Evolutionary conservation across 306 rosid species (phyloP).

Genomic region (Trifolium dubium): DNA sequence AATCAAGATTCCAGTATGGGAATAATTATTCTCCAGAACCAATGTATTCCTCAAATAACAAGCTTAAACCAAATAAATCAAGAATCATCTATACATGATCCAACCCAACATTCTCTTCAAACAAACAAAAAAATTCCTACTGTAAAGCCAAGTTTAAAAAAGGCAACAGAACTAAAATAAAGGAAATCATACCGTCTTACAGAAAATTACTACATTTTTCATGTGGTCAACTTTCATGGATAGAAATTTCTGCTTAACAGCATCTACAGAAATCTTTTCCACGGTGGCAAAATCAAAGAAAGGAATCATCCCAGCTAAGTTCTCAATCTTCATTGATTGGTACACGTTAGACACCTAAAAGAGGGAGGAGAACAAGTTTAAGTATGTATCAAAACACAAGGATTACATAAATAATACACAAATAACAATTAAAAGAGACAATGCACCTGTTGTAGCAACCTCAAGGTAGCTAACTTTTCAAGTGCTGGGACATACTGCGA

Average conservation of each 20-base stretch:
- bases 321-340: constrained; percentile 81
- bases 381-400: background rate
- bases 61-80: too few relatives aligned
- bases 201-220: constrained; percentile 63
- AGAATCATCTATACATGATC: too few relatives aligned
- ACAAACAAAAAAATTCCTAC: background rate
- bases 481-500: constrained; percentile 77
- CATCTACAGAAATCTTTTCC: constrained; percentile 94
- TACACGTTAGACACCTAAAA: constrained; percentile 86
- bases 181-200: constrained; percentile 46
- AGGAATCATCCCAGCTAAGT: constrained; percentile 80
- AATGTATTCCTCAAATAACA: background rate
- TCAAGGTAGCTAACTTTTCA: constrained; percentile 86
- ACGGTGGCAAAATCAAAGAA: constrained; percentile 75
- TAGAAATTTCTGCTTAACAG: constrained; percentile 84
- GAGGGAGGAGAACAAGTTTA: background rate
- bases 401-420: background rate
- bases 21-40: too few relatives aligned
- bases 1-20: background rate
- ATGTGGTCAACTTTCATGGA: constrained; percentile 91
- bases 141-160: background rate
- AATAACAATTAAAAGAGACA: constrained; percentile 11
- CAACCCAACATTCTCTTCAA: background rate
- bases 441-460: constrained; percentile 92
- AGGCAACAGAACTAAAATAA: background rate